phyloP scores from a whole-genome alignment of 352 stramenopile genomes.

The Peronosclerospora sorghi region DNA sequence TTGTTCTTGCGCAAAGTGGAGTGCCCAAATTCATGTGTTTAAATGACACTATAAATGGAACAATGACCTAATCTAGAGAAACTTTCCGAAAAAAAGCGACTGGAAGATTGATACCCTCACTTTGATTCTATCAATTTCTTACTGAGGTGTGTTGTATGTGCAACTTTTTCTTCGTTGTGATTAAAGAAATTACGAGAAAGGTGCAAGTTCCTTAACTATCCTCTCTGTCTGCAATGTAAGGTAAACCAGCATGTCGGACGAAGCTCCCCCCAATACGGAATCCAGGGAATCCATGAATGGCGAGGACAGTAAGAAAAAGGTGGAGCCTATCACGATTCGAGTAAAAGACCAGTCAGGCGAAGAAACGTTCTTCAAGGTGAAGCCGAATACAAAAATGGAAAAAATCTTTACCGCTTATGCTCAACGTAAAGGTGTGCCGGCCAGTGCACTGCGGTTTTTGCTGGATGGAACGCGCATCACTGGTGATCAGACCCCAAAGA shows the following conservation, averaged over 20 bases:
- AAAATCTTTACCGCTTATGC: constrained; percentile 97
- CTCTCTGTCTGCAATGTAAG: background rate
- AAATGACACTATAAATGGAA: background rate
- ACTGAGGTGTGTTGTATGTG: background rate
- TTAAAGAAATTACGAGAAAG: too few species aligned
- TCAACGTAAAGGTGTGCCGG: constrained; percentile 88
- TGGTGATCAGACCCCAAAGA: constrained; percentile 91
- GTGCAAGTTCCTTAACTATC: too few species aligned
- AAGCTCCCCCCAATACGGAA: constrained; percentile 35
- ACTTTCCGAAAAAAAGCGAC: background rate
- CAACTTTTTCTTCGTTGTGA: too few species aligned
- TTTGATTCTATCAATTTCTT: constrained; percentile 4
- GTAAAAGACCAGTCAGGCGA: constrained; percentile 87
- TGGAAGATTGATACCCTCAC: constrained; percentile 14
- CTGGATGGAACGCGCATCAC: constrained; percentile 93
- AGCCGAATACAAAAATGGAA: constrained; percentile 97
- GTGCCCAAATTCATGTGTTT: constrained; percentile 12
- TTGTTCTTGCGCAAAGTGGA: constrained; percentile 3
- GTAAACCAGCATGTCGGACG: constrained; percentile 40
- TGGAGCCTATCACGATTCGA: constrained; percentile 80
- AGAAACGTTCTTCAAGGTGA: constrained; percentile 99
- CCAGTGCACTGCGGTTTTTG: constrained; percentile 88
- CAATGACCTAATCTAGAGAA: background rate
- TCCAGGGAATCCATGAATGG: constrained; percentile 26
- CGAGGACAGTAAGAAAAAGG: constrained; percentile 77